Evolutionary conservation across 1,284 basidiomycete species (phyloP), one percentile per base, ranked within the genome.

Genomic region (Cryptococcus hybrid): DNA sequence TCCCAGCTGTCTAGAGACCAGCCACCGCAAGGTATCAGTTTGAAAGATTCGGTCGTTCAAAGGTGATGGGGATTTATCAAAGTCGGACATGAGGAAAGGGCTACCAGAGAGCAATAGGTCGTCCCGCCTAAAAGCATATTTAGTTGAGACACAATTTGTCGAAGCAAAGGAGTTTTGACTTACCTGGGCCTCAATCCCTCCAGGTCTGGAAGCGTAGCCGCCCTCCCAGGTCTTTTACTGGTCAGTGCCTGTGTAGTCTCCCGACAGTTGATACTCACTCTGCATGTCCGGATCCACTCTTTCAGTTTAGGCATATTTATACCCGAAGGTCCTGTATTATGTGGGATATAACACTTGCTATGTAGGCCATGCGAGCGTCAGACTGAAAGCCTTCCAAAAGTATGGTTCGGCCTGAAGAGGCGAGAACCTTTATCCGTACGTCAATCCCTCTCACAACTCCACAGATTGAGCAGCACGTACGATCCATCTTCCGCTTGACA

Each of bases 31-130:
- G 79, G 82, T 60, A 11, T 54, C 47, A 58, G 36, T 43, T 56
- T 30, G 6, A 34, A 8, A 48, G 30, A 30, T 30, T 43, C 7
- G 44, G 13, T 4, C 18, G n/a, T 38, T 38, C 43, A 37, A 42
- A 13, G 54, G 50, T 47, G 51, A 35, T 6, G 18, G 24, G n/a
- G 47, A 53, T 8, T 45, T 12, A n/a, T 44, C 24, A n/a, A 30
- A 35, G 7, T 47, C 37, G 47, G 47, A 34, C 46, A 75, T 61
- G 2, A 96, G 82, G 83, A 74, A 3, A 95, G 82, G 0, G 88
- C 83, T 0, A 93, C 90, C 11, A 96, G 73, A 0, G 89, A 88
- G 66, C 90, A 96, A 75, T 97, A 98, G 0, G 94, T 95, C 40
- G 92, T 91, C 5, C 95, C 95, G 18, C 92, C 92, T 90, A 61